Evolutionary conservation across 352 stramenopile species (phyloP), one percentile per base, ranked within the genome.

Genomic region (Peronospora destructor): DNA sequence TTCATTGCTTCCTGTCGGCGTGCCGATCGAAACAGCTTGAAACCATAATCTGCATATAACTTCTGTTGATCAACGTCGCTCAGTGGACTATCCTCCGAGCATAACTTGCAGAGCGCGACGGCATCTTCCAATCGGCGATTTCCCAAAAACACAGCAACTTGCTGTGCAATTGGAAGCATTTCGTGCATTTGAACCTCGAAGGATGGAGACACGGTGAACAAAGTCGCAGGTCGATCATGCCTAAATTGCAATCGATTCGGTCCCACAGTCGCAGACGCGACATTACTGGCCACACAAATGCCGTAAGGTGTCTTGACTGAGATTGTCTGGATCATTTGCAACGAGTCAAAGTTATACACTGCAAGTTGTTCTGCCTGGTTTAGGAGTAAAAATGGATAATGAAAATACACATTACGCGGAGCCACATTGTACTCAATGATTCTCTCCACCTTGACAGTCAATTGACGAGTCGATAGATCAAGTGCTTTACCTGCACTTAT

Each of bases 351-450:
- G 37, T 81, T 86, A 56, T 87, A 76, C 38, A 88, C 82, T 0
- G 64, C 59, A 33, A 90, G 34, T 30, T 66, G 52, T 36, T 91
- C 78, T 17, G 56, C 42, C 29, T 80, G 64, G 17, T 87, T 69
- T 4, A 90, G 50, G 26, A 93, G 45, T 35, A 93, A 39, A 43
- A 85, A 84, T 9, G 79, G 82, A 16, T 86, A 71, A 54, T 91
- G 79, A 53, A 72, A 80, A 45, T 64, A 74, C 0, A 54, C 73
- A 1, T 43, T 56, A 9, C 63, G 63, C 1, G 78, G 78, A 1
- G 73, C 29, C 11, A 53, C 53, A 17, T 76, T 72, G 52, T 79
- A 85, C 49, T 66, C 60, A 28, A 86, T 25, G 19, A 73, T 56
- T 19, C 61, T 66, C 42, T 83, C 67, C 12, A 80, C 65, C 19